Base-by-base conservation (phyloP, 2,329 filamentous ascomycete genomes). In the Bipolaris oryzae region DNA sequence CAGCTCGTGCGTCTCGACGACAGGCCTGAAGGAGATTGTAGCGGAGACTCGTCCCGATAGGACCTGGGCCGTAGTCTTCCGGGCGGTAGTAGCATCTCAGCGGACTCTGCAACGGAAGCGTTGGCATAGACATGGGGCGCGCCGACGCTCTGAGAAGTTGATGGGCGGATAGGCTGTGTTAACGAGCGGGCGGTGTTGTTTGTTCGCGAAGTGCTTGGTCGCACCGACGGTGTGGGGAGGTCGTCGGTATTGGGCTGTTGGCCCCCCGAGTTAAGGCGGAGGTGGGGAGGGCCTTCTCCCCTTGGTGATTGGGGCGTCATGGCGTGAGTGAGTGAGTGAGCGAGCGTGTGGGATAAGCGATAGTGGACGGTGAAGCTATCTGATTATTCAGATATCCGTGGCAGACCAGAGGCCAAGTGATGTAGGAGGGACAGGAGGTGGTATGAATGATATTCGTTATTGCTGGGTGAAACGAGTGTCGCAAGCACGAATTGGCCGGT, bases 1-100 rank as follows among this genome's bases (percentile, higher is more conserved):
- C 85, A 88, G 73, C 87, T 90, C 31, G 86, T 86, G 56, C 86
- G 78, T 62, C 85, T 79, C 43, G 85, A 89, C 11, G 84, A 86
- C 69, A 81, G 79, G 47, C 73, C 78, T 41, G 82, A 83, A 1
- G 82, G 81, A 28, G 83, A 83, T n/a, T 77, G 71, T 56, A 78
- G 73, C 9, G 73, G 80, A 28, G 79, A 81, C 34, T 82, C 79
- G 64, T 86, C 84, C 58, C 82, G 77, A 59, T 81, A 83, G 31
- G 81, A 77, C 42, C 79, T 77, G 53, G 80, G 76, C 43, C 77
- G 78, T 39, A 81, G 80, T 50, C 76, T 81, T 65, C 69, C 78
- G 37, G 78, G 84, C 56, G 79, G 82, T 51, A 82, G 77, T 58
- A 82, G 74, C 64, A 78, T 79, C 69, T 82, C 85, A 66, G 78